Conservation (phyloP, 108 stramenopile species). For the Fistulifera solaris region DNA sequence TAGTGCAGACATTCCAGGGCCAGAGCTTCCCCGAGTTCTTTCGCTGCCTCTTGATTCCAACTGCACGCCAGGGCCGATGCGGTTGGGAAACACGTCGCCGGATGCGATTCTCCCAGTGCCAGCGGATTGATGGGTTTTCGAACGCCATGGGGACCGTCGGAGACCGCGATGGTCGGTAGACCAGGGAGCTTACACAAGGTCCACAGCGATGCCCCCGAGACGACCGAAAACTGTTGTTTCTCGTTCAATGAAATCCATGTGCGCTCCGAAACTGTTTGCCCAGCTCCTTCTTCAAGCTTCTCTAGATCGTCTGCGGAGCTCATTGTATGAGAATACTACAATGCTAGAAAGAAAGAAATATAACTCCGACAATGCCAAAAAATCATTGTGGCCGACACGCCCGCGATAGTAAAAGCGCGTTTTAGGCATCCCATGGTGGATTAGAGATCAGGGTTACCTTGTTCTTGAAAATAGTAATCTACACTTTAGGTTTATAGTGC, state of each 20-base stretch:
- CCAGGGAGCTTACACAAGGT: constrained; percentile 5
- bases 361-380: too few relatives aligned
- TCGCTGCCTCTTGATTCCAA: constrained; percentile 19
- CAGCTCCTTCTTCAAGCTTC: too few relatives aligned
- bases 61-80: constrained; percentile 28
- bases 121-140: constrained; percentile 32
- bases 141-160: constrained; percentile 47
- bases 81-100: constrained; percentile 46
- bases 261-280: too few relatives aligned
- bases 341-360: too few relatives aligned
- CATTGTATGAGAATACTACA: too few relatives aligned
- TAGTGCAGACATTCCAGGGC: constrained; percentile 23
- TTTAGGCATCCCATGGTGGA: too few relatives aligned
- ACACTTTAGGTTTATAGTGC: too few relatives aligned
- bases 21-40: constrained; percentile 26
- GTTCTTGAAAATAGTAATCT: too few relatives aligned
- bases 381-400: too few relatives aligned
- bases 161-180: constrained; percentile 14
- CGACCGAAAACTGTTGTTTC: constrained; percentile 20
- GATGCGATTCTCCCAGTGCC: constrained; percentile 20
- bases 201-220: constrained; percentile 29
- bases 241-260: background rate
- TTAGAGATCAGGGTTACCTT: too few relatives aligned
- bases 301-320: too few relatives aligned
- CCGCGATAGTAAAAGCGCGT: too few relatives aligned